Percentiles rank a stretch among this genome's conserved stretches.
phyloP scores from a whole-genome alignment of 345 rosid genomes.

The Nephelium lappaceum region DNA sequence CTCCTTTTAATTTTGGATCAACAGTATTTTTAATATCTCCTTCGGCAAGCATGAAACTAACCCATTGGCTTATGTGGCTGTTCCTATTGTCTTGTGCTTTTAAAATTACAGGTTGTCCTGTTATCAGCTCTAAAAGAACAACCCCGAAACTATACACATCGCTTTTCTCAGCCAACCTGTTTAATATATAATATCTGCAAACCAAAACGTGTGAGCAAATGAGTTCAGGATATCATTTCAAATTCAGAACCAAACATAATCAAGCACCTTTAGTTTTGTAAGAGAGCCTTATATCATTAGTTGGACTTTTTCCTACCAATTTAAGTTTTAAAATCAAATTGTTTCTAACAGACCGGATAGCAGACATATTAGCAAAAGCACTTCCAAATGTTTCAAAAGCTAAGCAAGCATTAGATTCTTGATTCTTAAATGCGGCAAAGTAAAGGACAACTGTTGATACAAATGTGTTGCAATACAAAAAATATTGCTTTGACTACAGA shows the following conservation, averaged over 20 bases:
- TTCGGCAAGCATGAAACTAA: slow-evolving; percentile 27
- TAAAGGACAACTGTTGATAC: too few relatives aligned
- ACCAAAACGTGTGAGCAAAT: neutral
- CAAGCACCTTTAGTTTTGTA: neutral
- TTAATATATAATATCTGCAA: slow-evolving; percentile 31
- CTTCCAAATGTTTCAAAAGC: too few relatives aligned
- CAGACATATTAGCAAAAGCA: too few relatives aligned
- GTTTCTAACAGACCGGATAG: too few relatives aligned
- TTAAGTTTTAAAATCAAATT: too few relatives aligned
- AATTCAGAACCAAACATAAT: neutral
- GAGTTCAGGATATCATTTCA: neutral
- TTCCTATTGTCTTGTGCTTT: neutral
- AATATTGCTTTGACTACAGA: neutral
- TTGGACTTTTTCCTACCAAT: too few relatives aligned
- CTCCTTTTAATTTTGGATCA: slow-evolving; percentile 43
- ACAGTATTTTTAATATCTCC: slow-evolving; percentile 43
- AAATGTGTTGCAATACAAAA: too few relatives aligned
- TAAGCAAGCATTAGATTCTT: too few relatives aligned
- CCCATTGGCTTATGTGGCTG: slow-evolving; percentile 41
- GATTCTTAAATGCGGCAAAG: too few relatives aligned
- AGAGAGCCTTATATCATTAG: too few relatives aligned
- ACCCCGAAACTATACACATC: slow-evolving; percentile 56
- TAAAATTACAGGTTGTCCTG: slow-evolving; percentile 32
- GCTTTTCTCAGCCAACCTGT: slow-evolving; percentile 38
- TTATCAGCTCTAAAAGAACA: slow-evolving; percentile 42